phyloP scores from a whole-genome alignment of 2,329 filamentous ascomycete genomes.

The Cercospora berteroae region DNA sequence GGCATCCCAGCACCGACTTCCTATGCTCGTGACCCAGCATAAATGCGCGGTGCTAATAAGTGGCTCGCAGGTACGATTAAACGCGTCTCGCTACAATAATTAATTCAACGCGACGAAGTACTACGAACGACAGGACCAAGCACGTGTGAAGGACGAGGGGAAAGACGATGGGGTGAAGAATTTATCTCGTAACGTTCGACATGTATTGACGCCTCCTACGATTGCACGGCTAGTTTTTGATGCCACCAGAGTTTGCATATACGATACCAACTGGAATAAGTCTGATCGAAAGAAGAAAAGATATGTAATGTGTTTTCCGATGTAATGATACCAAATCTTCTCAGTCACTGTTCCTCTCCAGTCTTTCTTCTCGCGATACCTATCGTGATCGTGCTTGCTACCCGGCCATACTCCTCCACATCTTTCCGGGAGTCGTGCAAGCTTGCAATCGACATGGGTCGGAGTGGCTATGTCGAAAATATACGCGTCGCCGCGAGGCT shows the following conservation, averaged over 20 bases:
- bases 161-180: neutral
- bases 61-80: slow-evolving; percentile 11
- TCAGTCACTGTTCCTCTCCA: neutral
- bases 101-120: neutral
- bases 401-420: neutral
- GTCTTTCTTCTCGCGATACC: neutral
- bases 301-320: slow-evolving; percentile 13
- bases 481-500: neutral
- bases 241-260: slow-evolving; percentile 8
- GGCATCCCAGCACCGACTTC: slow-evolving; percentile 34
- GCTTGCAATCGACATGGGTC: neutral
- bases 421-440: neutral
- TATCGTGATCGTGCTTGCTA: neutral
- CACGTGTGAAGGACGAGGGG: neutral
- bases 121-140: slow-evolving; percentile 9
- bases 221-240: slow-evolving; percentile 7
- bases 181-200: slow-evolving; percentile 1
- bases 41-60: slow-evolving; percentile 10
- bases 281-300: neutral
- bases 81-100: neutral
- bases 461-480: neutral
- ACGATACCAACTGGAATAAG: slow-evolving; percentile 6
- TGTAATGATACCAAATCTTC: slow-evolving; percentile 6
- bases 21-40: slow-evolving; percentile 11
- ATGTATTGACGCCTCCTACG: slow-evolving; percentile 11